Base-by-base conservation (phyloP, 2,329 filamentous ascomycete species). In the Neonectria magnoliae region DNA sequence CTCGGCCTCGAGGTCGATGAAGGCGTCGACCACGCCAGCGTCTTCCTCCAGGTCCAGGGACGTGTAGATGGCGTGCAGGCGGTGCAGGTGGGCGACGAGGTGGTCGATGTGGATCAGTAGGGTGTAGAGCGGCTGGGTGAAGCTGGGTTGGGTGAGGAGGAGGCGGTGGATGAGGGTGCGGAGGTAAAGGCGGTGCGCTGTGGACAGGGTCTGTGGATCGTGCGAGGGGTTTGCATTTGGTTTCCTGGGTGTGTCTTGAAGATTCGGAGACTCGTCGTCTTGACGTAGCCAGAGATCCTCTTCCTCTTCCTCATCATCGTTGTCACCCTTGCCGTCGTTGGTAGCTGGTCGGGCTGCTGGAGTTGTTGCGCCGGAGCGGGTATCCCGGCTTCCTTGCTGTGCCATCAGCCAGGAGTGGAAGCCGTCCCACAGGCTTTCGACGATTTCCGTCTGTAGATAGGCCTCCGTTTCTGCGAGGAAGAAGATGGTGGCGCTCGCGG, bases 381-480 rank as follows among this genome's bases (percentile, higher is more conserved):
- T 62, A 27, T 66, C 61, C 29, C 77, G 51, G 76, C 72, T 36
- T 78, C 76, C 5, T 81, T 81, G 11, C 42, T 56, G 61, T 20
- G 83, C 82, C 29, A 84, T 83, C 18, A 97, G 82, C 93, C 94
- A 98, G 14, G 79, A 77, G 57, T 91, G 87, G 71, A 98, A 94
- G 56, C 92, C 89, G 16, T 90, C 87, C 88, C 94, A 98, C 1
- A 93, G 90, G 33, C 90, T 90, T 64, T 90, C 88, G 14, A 98
- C 90, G 7, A 98, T 90, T 75, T 97, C 94, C 1, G 92, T 93
- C 77, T 98, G 95, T 48, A 98, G 89, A 73, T 97, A 98, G 3
- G 89, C 89, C 70, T 95, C 92, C 14, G 93, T 91, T 76, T 98
- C 94, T 0, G 92, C 93, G 4, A 98, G 84, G 71, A 98, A 92